These are phyloP conservation scores for Usnea hakonensis DNA, from an alignment of 495 filamentous ascomycete genomes.

Conservation along the genomic window DNA sequence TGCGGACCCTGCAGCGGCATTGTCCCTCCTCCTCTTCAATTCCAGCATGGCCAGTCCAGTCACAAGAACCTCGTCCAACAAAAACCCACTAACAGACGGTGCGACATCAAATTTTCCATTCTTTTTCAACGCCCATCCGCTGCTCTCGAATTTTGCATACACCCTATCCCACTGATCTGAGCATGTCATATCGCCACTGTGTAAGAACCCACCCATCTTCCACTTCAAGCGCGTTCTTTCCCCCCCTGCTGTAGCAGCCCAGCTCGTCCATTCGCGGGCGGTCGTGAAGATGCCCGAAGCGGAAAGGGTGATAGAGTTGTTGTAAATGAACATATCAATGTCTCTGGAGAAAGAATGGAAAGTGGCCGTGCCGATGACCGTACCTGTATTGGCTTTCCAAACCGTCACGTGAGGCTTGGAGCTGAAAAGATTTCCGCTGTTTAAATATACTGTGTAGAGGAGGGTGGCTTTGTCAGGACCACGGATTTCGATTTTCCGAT, in stretches of 20 bases:
- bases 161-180: conserved; percentile 8
- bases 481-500: conserved; percentile 6
- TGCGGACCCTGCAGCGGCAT: neutral
- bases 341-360: conserved; percentile 9
- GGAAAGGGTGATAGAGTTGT: conserved; percentile 3
- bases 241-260: neutral
- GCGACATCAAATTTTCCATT: conserved; percentile 9
- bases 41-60: conserved; percentile 25
- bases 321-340: conserved; percentile 14
- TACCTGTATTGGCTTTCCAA: neutral
- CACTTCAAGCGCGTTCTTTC: conserved; percentile 6
- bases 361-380: conserved; percentile 12
- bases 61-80: conserved; percentile 23
- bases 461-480: conserved; percentile 11
- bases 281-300: conserved; percentile 5
- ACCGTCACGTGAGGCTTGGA: conserved; percentile 17
- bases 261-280: neutral
- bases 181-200: conserved; percentile 3
- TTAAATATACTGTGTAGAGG: conserved; percentile 10
- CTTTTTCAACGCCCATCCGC: conserved; percentile 9
- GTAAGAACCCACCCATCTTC: neutral
- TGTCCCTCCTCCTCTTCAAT: conserved; percentile 16
- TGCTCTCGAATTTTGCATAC: conserved; percentile 10
- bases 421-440: conserved; percentile 8
- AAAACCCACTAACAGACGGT: conserved; percentile 3